Conservation (phyloP, 345 rosid genomes). For the Euphorbia peplus region DNA sequence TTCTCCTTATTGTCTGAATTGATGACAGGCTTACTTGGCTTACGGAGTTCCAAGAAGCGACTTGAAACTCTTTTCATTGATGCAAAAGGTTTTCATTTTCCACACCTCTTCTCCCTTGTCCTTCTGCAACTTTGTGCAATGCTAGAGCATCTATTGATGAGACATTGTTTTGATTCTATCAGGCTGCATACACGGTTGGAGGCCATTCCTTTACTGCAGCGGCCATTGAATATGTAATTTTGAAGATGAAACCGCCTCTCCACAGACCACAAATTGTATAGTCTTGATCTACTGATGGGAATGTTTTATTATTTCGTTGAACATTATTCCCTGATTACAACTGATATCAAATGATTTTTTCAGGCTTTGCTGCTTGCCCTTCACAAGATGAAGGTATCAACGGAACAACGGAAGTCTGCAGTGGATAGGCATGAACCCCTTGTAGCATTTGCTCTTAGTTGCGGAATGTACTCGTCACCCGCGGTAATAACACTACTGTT, state of each 20-base stretch:
- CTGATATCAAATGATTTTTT: conserved; percentile 7
- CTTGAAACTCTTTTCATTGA: conserved; percentile 17
- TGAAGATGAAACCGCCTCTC: conserved; percentile 85
- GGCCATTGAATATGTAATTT: conserved; percentile 63
- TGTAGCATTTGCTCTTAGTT: conserved; percentile 76
- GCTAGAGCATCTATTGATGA: background rate
- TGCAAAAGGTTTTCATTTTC: conserved; percentile 26
- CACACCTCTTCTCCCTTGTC: background rate
- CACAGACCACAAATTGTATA: conserved; percentile 85
- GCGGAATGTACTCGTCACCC: conserved; percentile 89
- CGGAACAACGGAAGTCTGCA: conserved; percentile 64
- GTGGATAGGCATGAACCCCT: conserved; percentile 59
- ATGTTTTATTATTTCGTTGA: background rate
- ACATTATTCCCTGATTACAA: conserved; percentile 8
- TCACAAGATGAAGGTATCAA: conserved; percentile 72
- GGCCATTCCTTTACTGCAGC: conserved; percentile 86
- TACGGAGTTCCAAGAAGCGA: conserved; percentile 25
- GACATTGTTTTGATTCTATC: conserved; percentile 14
- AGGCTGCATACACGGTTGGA: conserved; percentile 95
- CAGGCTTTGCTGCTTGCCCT: conserved; percentile 89
- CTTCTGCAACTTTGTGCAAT: too few species aligned
- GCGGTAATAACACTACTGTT: conserved; percentile 42
- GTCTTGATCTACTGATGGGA: background rate
- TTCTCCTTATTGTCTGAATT: conserved; percentile 11
- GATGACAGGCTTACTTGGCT: conserved; percentile 26